Conservation (phyloP, 2,329 filamentous ascomycete genomes). For the Lachnellula suecica region DNA sequence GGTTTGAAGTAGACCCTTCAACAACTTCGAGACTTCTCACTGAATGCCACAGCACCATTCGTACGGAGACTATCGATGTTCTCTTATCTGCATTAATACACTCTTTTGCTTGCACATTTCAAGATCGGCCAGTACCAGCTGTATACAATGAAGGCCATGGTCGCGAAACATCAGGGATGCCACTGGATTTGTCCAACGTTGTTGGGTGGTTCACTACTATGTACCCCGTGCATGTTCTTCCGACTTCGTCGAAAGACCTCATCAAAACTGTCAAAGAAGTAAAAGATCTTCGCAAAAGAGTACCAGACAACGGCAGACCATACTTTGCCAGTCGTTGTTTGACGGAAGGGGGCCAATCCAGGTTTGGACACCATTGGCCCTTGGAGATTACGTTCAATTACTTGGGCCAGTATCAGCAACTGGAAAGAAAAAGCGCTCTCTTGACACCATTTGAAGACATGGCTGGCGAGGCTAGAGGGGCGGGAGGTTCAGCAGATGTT, state of each 20-base stretch:
- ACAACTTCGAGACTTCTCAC: constrained; percentile 24
- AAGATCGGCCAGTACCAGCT: constrained; percentile 33
- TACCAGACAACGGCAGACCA: constrained; percentile 36
- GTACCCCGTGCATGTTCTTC: constrained; percentile 27
- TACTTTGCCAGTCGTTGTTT: constrained; percentile 39
- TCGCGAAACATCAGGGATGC: constrained; percentile 35
- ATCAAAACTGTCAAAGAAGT: constrained; percentile 21
- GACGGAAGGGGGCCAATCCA: constrained; percentile 29
- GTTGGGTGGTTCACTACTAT: constrained; percentile 48
- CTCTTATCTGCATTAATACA: constrained; percentile 35
- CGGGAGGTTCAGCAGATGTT: constrained; percentile 10
- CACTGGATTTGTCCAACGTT: constrained; percentile 37
- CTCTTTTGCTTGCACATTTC: constrained; percentile 38
- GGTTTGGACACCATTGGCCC: constrained; percentile 16
- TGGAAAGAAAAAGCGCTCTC: constrained; percentile 39
- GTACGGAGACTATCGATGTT: constrained; percentile 39
- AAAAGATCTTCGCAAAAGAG: constrained; percentile 37
- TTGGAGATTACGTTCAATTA: constrained; percentile 52
- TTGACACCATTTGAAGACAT: constrained; percentile 19
- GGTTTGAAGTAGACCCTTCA: constrained; percentile 46
- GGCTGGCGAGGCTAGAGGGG: constrained; percentile 10
- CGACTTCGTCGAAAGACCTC: background rate
- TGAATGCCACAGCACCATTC: constrained; percentile 30
- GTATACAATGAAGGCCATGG: constrained; percentile 44
- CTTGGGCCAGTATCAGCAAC: constrained; percentile 43